Conservation (phyloP, 2,329 filamentous ascomycete species). For the Gyromitra esculenta region DNA sequence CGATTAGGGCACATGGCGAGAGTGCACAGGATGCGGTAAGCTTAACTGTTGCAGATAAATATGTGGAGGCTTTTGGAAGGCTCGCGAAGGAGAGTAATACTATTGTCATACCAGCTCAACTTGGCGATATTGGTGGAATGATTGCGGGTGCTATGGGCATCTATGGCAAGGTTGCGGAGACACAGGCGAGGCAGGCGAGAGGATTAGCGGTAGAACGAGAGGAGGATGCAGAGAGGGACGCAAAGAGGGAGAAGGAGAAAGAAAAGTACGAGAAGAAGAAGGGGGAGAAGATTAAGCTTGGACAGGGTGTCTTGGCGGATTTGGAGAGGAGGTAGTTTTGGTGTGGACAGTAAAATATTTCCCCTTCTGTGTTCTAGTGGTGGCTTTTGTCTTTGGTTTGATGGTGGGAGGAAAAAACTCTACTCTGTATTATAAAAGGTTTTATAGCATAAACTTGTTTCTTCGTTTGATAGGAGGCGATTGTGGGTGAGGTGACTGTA, state of each 20-base stretch:
- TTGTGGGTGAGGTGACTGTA: too few species aligned
- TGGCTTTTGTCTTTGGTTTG: background rate
- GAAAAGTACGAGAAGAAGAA: conserved; percentile 45
- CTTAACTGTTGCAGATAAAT: conserved; percentile 93
- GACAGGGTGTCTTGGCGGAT: conserved; percentile 16
- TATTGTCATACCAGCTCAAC: conserved; percentile 94
- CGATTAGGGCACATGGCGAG: conserved; percentile 76
- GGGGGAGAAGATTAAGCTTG: conserved; percentile 9
- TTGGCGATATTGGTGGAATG: conserved; percentile 95
- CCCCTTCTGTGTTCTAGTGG: background rate
- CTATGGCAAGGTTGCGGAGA: conserved; percentile 89
- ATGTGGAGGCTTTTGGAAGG: conserved; percentile 92
- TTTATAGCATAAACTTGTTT: conserved; percentile 18
- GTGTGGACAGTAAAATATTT: conserved; percentile 27
- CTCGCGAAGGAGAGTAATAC: conserved; percentile 95
- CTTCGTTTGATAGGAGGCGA: background rate
- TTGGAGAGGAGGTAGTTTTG: conserved; percentile 29
- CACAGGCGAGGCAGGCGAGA: conserved; percentile 71
- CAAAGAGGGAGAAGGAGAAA: conserved; percentile 26
- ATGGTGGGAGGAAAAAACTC: conserved; percentile 13
- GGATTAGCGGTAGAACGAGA: conserved; percentile 67
- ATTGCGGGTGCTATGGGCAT: conserved; percentile 95
- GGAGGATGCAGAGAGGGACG: conserved; percentile 60
- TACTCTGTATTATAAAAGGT: conserved; percentile 26
- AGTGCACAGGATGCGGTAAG: conserved; percentile 85